Percentiles rank a stretch among this genome's conserved stretches.
These are phyloP conservation scores for Dacryopinax spathularia DNA, from an alignment of 768 basidiomycete species.

Conservation along the genomic window DNA sequence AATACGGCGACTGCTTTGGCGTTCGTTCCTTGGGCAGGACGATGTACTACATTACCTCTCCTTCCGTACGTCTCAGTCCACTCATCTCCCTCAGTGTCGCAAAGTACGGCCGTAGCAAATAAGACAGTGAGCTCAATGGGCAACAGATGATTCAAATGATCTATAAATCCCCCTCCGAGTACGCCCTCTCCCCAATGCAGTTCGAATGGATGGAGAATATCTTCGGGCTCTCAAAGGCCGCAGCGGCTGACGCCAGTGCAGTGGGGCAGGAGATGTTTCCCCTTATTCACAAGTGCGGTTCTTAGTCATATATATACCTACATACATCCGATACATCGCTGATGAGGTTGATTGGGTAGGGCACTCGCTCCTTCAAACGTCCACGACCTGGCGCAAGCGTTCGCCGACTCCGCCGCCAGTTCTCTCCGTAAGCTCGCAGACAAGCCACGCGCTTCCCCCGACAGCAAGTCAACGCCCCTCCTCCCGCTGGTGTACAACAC, in stretches of 20 bases:
- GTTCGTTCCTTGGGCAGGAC: background rate
- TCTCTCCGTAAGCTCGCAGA: background rate
- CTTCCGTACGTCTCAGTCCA: background rate
- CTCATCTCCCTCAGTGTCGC: background rate
- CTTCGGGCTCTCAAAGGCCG: background rate
- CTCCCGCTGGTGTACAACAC: conserved; percentile 11
- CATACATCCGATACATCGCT: background rate
- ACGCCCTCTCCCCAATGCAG: background rate
- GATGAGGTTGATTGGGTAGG: background rate
- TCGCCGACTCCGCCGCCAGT: background rate
- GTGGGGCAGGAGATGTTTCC: background rate
- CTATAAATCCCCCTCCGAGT: background rate
- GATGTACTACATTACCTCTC: background rate
- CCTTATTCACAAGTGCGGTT: background rate
- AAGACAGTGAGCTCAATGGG: too few relatives aligned
- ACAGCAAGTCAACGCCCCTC: background rate
- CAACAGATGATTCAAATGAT: background rate
- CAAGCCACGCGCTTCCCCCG: background rate
- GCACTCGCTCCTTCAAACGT: background rate
- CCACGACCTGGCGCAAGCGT: background rate
- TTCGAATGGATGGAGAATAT: background rate
- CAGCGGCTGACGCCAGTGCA: background rate
- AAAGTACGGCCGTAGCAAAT: background rate
- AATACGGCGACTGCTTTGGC: background rate
- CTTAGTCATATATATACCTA: background rate